Evolutionary conservation across 1,284 basidiomycete genomes (phyloP).

Genomic region (Malassezia caprae): DNA sequence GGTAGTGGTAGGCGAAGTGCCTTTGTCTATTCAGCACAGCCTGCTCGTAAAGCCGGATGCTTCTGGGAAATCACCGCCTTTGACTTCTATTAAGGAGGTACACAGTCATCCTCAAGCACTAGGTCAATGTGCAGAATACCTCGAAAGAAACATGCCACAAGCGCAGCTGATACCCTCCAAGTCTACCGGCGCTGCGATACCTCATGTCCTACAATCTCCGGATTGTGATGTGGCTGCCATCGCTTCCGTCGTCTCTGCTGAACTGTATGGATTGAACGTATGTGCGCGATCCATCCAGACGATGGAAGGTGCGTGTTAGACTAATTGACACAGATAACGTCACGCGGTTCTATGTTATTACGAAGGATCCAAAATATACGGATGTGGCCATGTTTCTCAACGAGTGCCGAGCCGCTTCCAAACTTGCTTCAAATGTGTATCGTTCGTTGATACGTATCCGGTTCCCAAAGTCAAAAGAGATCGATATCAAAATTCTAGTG

Average conservation of each 20-base stretch:
- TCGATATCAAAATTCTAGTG: neutral
- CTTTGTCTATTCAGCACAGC: constrained; percentile 9
- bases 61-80: neutral
- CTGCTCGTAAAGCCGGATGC: neutral
- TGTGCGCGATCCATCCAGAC: constrained; percentile 6
- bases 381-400: neutral
- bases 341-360: constrained; percentile 13
- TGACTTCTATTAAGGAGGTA: neutral
- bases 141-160: constrained; percentile 1
- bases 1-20: constrained; percentile 4
- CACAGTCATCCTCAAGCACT: constrained; percentile 16
- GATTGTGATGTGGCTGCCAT: neutral
- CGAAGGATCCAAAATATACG: neutral
- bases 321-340: constrained; percentile 8
- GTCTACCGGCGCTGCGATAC: constrained; percentile 13
- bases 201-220: neutral
- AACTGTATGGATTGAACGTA: neutral
- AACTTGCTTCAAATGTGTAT: neutral
- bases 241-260: constrained; percentile 8
- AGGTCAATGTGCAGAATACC: constrained; percentile 12
- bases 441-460: neutral
- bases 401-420: neutral
- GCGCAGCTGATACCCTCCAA: neutral
- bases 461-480: neutral
- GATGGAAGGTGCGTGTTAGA: neutral